These are phyloP conservation scores for Astraeus odoratus DNA, from an alignment of 768 basidiomycete species.

Conservation along the genomic window DNA sequence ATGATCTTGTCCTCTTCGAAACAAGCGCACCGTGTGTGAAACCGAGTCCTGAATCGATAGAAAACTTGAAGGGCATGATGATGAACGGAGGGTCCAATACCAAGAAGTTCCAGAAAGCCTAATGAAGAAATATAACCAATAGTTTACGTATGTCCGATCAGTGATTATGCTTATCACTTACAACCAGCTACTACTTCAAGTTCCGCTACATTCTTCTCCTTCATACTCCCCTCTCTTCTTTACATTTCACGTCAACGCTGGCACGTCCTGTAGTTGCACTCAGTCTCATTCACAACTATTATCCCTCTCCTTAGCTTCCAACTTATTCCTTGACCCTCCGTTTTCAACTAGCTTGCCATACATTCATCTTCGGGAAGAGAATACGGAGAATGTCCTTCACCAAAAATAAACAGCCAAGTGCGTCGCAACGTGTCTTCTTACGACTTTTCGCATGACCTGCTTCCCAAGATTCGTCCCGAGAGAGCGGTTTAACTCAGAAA, in stretches of 20 bases:
- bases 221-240: conserved; percentile 2
- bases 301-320: conserved; percentile 4
- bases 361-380: conserved; percentile 55
- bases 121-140: no score
- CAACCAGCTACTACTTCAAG: no score
- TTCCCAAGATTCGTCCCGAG: conserved; percentile 22
- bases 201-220: not conserved
- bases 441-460: conserved; percentile 61
- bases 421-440: conserved; percentile 42
- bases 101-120: no score
- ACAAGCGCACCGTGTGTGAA: no score
- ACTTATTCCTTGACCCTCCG: conserved; percentile 8
- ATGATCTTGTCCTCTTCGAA: conserved; percentile 99
- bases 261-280: conserved; percentile 6
- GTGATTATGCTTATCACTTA: no score
- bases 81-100: no score
- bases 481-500: conserved; percentile 11
- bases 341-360: conserved; percentile 43
- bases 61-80: no score
- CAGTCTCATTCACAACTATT: conserved; percentile 5
- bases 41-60: no score
- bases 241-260: conserved; percentile 16
- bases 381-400: conserved; percentile 86
- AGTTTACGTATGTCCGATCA: no score
- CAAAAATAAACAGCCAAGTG: conserved; percentile 69